Base-by-base conservation (phyloP, 2,329 filamentous ascomycete genomes). In the Talaromyces sp. region DNA sequence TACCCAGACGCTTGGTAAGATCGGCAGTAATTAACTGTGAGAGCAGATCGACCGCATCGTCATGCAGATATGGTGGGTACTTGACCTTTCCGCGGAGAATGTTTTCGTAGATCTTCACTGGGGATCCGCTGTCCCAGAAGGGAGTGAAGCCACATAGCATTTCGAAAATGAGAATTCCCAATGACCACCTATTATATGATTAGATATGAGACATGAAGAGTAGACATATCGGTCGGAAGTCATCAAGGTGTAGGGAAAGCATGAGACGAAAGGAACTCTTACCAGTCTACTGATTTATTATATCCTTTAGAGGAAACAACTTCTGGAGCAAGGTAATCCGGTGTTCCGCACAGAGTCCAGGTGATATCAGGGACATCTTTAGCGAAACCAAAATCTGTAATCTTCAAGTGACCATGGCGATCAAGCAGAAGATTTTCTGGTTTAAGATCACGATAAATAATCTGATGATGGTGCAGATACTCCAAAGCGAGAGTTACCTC, bases 281-380 rank as follows among this genome's bases (percentile, higher is more conserved):
- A 97, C 94, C 94, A 99, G 72, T 99, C 94, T 16, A 99, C 94
- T 36, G 93, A 97, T 75, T 97, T 99, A 80, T 99, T 99, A 80
- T 99, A 99, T 48, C 94, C 94, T 77, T 97, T 97, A 73, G 93
- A 97, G 55, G 91, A 92, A n/a, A 99, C 94, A 13, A 99, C 94
- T 76, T 99, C 94, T 0, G 94, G 94, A 0, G 94, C 94, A 32
- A 99, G 84, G 71, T 99, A 99, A 75, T 99, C 94, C 6, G 94
- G 94, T 11, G 94, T 99, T 55, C 94, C 94, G 71, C 94, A 99
- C 37, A 99, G 82, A 22, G 94, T 99, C 94, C 94, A 99, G 37
- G 94, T 99, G 76, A 97, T 97, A 80, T 99, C 94, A 14, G 92
- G 92, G 22, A 99, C 94, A 63, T 92, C 90, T 79, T 99, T 99